Evolutionary conservation across 169 alveolate genomes (phyloP).

Genomic region (Babesia microti): DNA sequence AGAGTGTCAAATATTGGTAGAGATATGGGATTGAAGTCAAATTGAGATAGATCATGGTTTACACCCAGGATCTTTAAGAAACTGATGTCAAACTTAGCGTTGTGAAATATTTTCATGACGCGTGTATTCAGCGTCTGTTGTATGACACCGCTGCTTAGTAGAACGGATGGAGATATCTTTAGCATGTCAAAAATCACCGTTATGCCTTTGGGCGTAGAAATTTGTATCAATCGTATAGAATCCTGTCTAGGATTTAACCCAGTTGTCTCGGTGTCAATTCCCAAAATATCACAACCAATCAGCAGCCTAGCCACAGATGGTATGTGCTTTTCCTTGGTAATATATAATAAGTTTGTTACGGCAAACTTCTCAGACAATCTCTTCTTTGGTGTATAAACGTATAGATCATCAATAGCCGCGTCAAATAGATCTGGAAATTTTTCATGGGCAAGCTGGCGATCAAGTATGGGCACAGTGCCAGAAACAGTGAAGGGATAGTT

Average conservation of each 20-base stretch:
- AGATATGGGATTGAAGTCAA: constrained; percentile 17
- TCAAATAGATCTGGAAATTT: no score
- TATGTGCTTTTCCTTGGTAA: no score
- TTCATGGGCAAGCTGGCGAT: no score
- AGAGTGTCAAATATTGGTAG: constrained; percentile 65
- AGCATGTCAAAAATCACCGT: constrained; percentile 53
- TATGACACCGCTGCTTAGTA: background rate
- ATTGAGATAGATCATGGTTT: constrained; percentile 1
- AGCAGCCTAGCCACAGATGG: no score
- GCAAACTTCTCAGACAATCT: no score
- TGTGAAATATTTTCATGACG: constrained; percentile 60
- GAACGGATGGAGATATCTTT: constrained; percentile 8
- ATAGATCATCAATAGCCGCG: no score
- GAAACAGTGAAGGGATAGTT: no score
- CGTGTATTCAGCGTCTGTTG: constrained; percentile 6
- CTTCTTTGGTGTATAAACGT: no score
- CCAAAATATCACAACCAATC: no score
- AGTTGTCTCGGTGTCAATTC: constrained; percentile 70
- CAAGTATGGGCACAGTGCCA: no score
- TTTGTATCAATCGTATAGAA: constrained; percentile 47
- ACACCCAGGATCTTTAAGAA: constrained; percentile 48
- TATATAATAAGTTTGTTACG: no score
- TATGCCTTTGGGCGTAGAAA: constrained; percentile 57
- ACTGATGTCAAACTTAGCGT: constrained; percentile 69
- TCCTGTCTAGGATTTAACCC: constrained; percentile 64